Conservation (phyloP, 352 stramenopile species). For the Phytophthora europaea region DNA sequence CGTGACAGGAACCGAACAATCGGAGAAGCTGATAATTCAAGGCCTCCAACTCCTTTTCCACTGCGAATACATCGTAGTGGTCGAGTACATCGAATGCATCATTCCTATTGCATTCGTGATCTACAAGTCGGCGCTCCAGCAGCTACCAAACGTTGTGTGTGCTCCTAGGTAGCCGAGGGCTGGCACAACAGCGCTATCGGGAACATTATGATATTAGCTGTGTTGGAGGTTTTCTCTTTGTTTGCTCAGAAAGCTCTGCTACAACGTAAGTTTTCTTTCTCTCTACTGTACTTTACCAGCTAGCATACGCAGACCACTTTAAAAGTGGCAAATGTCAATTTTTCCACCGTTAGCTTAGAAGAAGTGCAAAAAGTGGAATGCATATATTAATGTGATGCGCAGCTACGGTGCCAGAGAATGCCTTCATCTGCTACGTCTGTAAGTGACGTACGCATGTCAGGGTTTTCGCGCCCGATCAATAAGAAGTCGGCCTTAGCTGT, state of each 20-base stretch:
- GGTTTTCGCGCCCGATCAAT: too few species aligned
- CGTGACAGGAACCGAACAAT: too few species aligned
- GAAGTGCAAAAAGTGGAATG: too few species aligned
- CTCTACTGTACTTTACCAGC: slow-evolving; percentile 30
- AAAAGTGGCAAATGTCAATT: too few species aligned
- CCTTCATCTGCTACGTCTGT: too few species aligned
- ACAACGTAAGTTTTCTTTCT: slow-evolving; percentile 39
- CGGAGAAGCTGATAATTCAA: slow-evolving; percentile 19
- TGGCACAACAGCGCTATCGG: not conserved
- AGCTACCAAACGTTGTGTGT: slow-evolving; percentile 43
- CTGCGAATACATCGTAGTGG: slow-evolving; percentile 38
- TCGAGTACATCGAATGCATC: slow-evolving; percentile 50
- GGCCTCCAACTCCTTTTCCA: slow-evolving; percentile 34
- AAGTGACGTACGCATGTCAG: too few species aligned
- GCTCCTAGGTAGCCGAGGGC: slow-evolving; percentile 1
- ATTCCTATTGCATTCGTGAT: slow-evolving; percentile 36
- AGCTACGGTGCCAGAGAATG: too few species aligned
- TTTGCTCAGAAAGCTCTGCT: slow-evolving; percentile 13
- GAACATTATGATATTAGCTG: slow-evolving; percentile 24
- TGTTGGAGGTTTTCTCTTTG: slow-evolving; percentile 44
- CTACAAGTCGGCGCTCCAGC: slow-evolving; percentile 40
- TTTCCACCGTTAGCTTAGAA: too few species aligned
- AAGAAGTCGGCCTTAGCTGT: too few species aligned
- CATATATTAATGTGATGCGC: too few species aligned
- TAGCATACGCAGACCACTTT: too few species aligned